Percentiles rank a stretch among this genome's conserved stretches.
Conservation (phyloP, 2,329 filamentous ascomycete genomes). For the Neopestalotiopsis sp. region DNA sequence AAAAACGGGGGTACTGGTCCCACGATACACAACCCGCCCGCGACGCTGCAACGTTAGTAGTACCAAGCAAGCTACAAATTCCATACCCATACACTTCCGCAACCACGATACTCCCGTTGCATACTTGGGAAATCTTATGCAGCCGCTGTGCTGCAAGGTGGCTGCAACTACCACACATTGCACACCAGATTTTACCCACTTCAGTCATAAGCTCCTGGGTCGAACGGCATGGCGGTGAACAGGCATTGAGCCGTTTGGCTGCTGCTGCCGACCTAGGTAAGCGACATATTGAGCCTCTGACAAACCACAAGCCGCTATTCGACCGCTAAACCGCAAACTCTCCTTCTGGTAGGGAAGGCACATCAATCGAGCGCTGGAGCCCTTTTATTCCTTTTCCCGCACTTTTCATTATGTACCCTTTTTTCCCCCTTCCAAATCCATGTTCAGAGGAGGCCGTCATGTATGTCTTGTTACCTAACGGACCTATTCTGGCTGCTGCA, state of each 20-base stretch:
- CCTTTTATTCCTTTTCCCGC: background rate
- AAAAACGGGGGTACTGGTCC: background rate
- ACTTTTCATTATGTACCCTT: background rate
- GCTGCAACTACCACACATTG: constrained; percentile 32
- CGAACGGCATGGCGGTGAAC: constrained; percentile 41
- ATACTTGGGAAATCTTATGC: constrained; percentile 17
- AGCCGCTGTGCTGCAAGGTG: constrained; percentile 32
- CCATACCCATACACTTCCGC: no score
- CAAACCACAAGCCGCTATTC: constrained; percentile 31
- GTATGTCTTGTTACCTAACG: no score
- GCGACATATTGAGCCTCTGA: constrained; percentile 27
- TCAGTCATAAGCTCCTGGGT: constrained; percentile 27
- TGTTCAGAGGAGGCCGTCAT: no score
- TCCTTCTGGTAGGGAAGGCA: background rate
- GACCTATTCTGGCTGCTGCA: background rate
- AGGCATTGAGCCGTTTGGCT: constrained; percentile 44
- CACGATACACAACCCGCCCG: background rate
- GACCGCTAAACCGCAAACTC: constrained; percentile 23
- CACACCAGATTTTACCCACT: constrained; percentile 24
- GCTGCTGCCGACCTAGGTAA: constrained; percentile 27
- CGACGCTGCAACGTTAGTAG: constrained; percentile 4
- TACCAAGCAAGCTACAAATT: background rate
- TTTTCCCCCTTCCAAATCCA: no score
- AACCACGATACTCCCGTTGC: background rate
- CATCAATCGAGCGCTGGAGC: background rate